Conservation (phyloP, 2,329 filamentous ascomycete genomes). For the Aspergillus awamori region DNA sequence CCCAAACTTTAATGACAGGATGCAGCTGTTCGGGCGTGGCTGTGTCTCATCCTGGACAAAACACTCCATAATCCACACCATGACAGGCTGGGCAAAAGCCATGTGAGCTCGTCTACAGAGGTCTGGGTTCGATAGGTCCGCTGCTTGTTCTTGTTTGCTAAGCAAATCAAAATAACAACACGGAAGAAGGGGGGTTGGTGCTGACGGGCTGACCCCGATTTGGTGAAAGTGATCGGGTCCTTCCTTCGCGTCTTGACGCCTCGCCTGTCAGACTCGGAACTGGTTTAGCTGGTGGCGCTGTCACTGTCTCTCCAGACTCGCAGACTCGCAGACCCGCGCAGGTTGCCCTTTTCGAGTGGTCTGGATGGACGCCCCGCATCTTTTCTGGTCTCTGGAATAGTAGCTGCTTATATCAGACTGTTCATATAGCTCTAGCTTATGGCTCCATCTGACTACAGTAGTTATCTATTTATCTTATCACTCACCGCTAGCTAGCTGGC, state of each 20-base stretch:
- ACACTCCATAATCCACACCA: constrained; percentile 5
- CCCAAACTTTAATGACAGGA: not conserved
- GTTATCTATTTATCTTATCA: no score
- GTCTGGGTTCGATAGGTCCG: not conserved
- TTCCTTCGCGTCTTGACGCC: not conserved
- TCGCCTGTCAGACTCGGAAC: not conserved
- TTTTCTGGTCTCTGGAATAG: not conserved
- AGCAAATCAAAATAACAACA: no score
- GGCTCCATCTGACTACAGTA: no score
- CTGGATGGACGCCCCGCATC: not conserved
- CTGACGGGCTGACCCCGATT: constrained; percentile 7
- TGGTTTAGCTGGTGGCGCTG: not conserved
- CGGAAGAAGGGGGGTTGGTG: not conserved
- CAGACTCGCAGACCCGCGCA: not conserved
- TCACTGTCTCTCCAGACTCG: not conserved
- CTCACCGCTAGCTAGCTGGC: no score
- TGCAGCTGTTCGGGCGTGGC: constrained; percentile 14
- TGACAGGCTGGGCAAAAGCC: constrained; percentile 2
- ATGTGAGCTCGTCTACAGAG: not conserved
- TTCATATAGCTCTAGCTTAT: no score
- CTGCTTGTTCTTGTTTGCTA: not conserved
- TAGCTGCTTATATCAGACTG: no score
- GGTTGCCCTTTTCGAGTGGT: not conserved
- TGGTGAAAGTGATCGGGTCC: not conserved
- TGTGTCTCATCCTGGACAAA: constrained; percentile 13